Evolutionary conservation across 2,329 filamentous ascomycete genomes (phyloP).

Genomic region (Colletotrichum sp.): DNA sequence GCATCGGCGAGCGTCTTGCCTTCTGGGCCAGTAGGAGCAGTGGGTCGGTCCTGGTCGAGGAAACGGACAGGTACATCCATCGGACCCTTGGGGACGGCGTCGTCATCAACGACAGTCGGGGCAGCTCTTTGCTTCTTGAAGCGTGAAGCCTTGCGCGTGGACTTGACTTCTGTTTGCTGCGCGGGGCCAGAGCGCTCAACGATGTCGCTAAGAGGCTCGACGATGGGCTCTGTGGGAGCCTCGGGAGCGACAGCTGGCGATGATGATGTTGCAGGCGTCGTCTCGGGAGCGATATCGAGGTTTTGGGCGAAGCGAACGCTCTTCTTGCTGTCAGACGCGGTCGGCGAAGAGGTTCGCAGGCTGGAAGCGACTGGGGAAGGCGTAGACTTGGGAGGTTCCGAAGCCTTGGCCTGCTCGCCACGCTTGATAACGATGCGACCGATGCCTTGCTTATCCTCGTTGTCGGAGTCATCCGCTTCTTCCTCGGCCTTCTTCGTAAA

Average conservation of each 20-base stretch:
- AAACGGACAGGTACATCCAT: constrained; percentile 47
- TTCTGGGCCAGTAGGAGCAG: constrained; percentile 53
- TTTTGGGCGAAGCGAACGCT: constrained; percentile 80
- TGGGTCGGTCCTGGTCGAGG: constrained; percentile 39
- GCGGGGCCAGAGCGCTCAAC: constrained; percentile 48
- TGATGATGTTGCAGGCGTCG: background rate
- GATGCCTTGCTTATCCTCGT: constrained; percentile 53
- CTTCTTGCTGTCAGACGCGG: constrained; percentile 56
- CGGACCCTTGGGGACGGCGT: constrained; percentile 43
- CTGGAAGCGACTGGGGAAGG: constrained; percentile 20
- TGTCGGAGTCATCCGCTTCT: constrained; percentile 36
- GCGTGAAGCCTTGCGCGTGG: constrained; percentile 49
- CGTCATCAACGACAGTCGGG: constrained; percentile 27
- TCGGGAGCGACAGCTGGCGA: background rate
- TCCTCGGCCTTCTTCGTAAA: constrained; percentile 42
- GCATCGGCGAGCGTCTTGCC: constrained; percentile 64
- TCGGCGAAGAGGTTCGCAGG: constrained; percentile 6
- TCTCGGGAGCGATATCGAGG: constrained; percentile 70
- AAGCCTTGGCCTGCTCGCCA: constrained; percentile 9
- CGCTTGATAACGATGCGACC: constrained; percentile 59
- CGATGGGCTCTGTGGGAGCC: constrained; percentile 31
- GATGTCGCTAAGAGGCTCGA: constrained; percentile 59
- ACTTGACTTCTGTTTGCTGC: constrained; percentile 28
- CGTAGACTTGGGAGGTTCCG: background rate
- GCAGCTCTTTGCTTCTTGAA: constrained; percentile 48